phyloP scores from a whole-genome alignment of 257 asterid species.

The Fraxinus anomala region DNA sequence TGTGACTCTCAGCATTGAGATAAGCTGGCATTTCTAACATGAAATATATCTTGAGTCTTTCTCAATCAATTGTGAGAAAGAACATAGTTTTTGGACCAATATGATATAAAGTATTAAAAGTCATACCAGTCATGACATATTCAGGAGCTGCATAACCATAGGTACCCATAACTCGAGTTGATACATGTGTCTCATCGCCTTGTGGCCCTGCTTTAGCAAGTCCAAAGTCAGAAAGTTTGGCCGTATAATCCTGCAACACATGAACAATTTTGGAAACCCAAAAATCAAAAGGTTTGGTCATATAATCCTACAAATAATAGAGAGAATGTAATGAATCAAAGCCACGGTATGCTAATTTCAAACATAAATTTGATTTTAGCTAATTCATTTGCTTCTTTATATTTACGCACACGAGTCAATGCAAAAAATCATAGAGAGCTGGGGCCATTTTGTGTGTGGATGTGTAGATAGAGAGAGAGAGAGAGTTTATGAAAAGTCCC shows the following conservation, averaged over 20 bases:
- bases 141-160: conserved; percentile 99
- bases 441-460: not conserved
- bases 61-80: conserved; percentile 19
- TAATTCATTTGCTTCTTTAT: not conserved
- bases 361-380: not conserved
- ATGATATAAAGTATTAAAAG: not conserved
- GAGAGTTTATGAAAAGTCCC: conserved; percentile 13
- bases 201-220: conserved; percentile 99
- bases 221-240: conserved; percentile 98
- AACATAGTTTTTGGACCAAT: conserved; percentile 16
- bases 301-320: not conserved
- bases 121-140: conserved; percentile 98
- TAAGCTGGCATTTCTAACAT: not conserved
- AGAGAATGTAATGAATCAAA: not conserved
- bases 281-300: not conserved
- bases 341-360: not conserved
- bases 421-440: not conserved
- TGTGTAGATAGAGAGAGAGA: not conserved
- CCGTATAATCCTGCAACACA: conserved; percentile 81
- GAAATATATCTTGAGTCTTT: conserved; percentile 14
- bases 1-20: conserved; percentile 14
- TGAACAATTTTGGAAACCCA: conserved; percentile 14
- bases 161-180: conserved; percentile 99
- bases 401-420: not conserved
- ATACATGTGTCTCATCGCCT: conserved; percentile 99